phyloP scores from a whole-genome alignment of 2,329 filamentous ascomycete genomes.

The Arthrobotrys conoides region DNA sequence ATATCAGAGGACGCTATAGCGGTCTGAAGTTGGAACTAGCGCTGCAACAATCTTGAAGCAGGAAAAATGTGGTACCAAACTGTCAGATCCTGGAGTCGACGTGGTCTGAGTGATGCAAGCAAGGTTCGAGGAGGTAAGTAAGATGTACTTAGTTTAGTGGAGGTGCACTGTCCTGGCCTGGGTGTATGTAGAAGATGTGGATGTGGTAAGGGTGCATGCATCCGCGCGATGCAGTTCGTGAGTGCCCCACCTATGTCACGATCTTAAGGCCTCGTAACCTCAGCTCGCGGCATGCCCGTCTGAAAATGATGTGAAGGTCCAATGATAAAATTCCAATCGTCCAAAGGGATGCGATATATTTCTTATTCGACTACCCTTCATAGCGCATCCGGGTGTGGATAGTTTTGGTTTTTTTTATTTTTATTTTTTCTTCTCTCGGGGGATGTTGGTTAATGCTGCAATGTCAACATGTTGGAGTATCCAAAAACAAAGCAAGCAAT shows the following conservation, averaged over 20 bases:
- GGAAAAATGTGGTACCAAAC: conserved; percentile 57
- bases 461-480: conserved; percentile 8
- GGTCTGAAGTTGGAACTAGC: conserved; percentile 45
- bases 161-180: no score
- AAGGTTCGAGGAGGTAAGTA: conserved; percentile 40
- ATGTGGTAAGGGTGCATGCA: conserved; percentile 43
- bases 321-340: conserved; percentile 56
- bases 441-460: conserved; percentile 23
- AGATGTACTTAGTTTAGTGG: background rate
- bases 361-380: conserved; percentile 45
- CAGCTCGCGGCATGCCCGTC: conserved; percentile 58
- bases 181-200: background rate
- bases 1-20: conserved; percentile 58
- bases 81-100: conserved; percentile 60
- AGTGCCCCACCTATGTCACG: conserved; percentile 58
- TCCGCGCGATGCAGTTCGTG: conserved; percentile 38
- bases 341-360: conserved; percentile 38
- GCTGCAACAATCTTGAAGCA: conserved; percentile 58
- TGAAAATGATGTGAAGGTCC: conserved; percentile 48
- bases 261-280: conserved; percentile 57
- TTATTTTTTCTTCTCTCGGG: conserved; percentile 29
- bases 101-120: conserved; percentile 53
- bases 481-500: no score
- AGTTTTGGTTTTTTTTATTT: conserved; percentile 10
- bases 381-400: conserved; percentile 22